Percentiles rank a stretch among this genome's conserved stretches.
Evolutionary conservation across 2,329 filamentous ascomycete species (phyloP).

Genomic region (Niveomyces coronatus): DNA sequence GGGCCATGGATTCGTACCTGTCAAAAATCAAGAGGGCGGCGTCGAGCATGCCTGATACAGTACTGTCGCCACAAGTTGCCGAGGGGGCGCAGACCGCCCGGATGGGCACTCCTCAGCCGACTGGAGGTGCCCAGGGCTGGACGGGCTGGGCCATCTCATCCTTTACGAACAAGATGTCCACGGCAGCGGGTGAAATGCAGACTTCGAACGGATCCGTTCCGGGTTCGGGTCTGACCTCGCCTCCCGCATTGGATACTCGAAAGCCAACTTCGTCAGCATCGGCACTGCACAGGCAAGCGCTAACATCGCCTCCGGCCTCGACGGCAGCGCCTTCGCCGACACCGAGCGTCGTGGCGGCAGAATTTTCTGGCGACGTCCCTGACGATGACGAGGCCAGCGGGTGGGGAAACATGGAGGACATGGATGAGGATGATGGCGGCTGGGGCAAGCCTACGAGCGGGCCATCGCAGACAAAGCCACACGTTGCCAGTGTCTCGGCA

Average conservation of each 20-base stretch:
- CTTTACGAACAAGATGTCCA: constrained; percentile 87
- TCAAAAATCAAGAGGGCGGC: constrained; percentile 72
- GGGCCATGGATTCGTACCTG: constrained; percentile 79
- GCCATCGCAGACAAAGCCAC: constrained; percentile 19
- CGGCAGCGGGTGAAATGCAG: constrained; percentile 80
- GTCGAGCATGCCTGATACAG: constrained; percentile 68
- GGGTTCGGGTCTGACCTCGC: constrained; percentile 30
- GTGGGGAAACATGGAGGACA: constrained; percentile 63
- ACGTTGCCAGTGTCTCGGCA: constrained; percentile 18
- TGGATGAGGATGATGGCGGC: constrained; percentile 31
- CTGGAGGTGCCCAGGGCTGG: constrained; percentile 51
- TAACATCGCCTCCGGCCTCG: constrained; percentile 39
- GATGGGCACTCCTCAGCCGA: constrained; percentile 68
- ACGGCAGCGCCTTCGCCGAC: constrained; percentile 40
- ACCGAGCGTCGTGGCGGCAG: constrained; percentile 32
- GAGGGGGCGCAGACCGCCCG: constrained; percentile 49
- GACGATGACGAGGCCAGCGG: constrained; percentile 58
- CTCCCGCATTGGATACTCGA: constrained; percentile 29
- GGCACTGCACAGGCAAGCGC: constrained; percentile 47
- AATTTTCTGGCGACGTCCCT: constrained; percentile 45
- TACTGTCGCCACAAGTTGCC: constrained; percentile 54
- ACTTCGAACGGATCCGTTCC: constrained; percentile 35
- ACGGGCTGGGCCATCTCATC: constrained; percentile 97
- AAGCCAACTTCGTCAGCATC: constrained; percentile 43
- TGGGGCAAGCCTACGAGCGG: constrained; percentile 30